Percentiles rank a stretch among this genome's conserved stretches.
Conservation (phyloP, 2,329 filamentous ascomycete species). For the Apiospora koreana region DNA sequence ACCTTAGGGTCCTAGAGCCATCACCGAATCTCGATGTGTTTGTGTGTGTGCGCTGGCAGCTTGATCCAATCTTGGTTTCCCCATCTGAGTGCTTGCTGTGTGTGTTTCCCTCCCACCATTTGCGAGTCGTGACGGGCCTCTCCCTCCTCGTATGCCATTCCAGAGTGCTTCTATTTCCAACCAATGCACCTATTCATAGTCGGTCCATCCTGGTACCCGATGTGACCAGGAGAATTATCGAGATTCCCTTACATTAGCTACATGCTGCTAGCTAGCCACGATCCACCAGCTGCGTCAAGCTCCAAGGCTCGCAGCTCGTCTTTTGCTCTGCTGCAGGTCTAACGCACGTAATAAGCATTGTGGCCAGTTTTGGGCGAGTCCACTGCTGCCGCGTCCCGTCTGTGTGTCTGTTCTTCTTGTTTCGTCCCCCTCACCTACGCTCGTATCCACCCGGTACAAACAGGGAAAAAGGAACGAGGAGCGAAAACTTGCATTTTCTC, state of each 20-base stretch:
- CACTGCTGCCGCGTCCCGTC: slow-evolving; percentile 6
- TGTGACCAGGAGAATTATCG: slow-evolving; percentile 1
- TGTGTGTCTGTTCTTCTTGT: slow-evolving; percentile 2
- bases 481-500: neutral
- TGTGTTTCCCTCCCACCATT: neutral
- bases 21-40: neutral
- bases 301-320: neutral
- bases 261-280: neutral
- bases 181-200: neutral
- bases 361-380: neutral
- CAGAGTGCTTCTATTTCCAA: neutral
- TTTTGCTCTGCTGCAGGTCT: slow-evolving; percentile 11
- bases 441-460: neutral
- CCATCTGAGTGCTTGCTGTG: neutral
- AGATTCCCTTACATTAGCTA: slow-evolving; percentile 5
- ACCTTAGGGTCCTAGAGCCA: neutral
- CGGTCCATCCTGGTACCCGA: neutral
- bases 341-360: slow-evolving; percentile 12
- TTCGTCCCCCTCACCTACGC: neutral
- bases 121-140: neutral
- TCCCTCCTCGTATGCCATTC: neutral
- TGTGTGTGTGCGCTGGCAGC: neutral
- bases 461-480: slow-evolving; percentile 6
- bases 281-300: neutral
- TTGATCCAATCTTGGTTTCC: neutral